phyloP scores from a whole-genome alignment of 805 yeast genomes.

The Ogataea trehaloabstinens region DNA sequence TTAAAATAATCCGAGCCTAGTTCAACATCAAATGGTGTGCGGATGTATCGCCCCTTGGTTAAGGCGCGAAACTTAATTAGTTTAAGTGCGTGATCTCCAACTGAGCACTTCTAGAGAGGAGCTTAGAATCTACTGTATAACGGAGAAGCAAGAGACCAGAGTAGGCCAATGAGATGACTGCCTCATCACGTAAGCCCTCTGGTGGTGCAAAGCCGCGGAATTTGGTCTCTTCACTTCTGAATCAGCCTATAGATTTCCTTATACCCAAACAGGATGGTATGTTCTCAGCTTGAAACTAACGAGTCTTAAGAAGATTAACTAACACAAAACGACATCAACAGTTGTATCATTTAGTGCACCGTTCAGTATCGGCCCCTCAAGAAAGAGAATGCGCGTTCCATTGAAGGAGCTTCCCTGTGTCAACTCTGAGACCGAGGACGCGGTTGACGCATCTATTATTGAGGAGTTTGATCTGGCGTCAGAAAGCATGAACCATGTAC shows the following conservation, averaged over 20 bases:
- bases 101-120: no score
- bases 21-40: no score
- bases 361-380: constrained; percentile 17
- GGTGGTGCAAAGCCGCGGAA: no score
- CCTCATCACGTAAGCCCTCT: no score
- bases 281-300: constrained; percentile 14
- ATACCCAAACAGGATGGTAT: constrained; percentile 40
- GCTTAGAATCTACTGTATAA: no score
- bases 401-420: neutral
- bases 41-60: no score
- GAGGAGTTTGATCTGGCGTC: constrained; percentile 16
- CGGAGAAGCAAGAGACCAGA: no score
- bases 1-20: no score
- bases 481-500: constrained; percentile 19
- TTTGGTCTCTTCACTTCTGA: constrained; percentile 23
- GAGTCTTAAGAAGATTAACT: neutral
- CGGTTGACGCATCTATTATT: constrained; percentile 28
- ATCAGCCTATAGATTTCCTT: constrained; percentile 35
- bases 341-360: constrained; percentile 29
- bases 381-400: constrained; percentile 3
- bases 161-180: no score
- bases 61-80: no score
- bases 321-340: constrained; percentile 4
- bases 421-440: constrained; percentile 1
- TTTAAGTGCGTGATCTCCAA: no score